Evolutionary conservation across 345 rosid species (phyloP), one percentile per base, ranked within the genome.

Genomic region (Pseudoturritis turrita): DNA sequence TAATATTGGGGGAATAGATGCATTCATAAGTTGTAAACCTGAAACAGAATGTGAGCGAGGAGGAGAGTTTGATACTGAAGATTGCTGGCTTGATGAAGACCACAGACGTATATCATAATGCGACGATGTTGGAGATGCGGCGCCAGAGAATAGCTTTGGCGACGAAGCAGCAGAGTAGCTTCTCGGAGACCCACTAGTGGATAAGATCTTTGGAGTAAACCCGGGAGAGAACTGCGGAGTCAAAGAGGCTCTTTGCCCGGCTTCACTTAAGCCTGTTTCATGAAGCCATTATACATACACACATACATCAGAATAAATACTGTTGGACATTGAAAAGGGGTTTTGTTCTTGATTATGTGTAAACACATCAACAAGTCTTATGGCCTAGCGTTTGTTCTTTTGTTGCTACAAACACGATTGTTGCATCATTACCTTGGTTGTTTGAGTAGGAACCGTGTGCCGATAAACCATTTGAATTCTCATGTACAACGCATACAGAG

Each of bases 31-130:
- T 40, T 22, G 54, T 56, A 60, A 62, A 94, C 97, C 96, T 84
- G 96, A 91, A 56, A 80, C 64, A 52, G 96, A 60, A 57, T 82
- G 92, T 3, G 84, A 79, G 47, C 89, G 87, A 47, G 97, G 96
- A 68, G 97, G 96, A 63, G 99, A 95, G 80, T 85, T 91, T 67
- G 96, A 81, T 21, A 96, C 85, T 49, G 96, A 95, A 57, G 99
- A 87, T 80, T 86, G 93, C 71, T 91, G 96, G 83, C 99, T 95
- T 71, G 96, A 77, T 53, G 92, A 78, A 64, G 88, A 94, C 97
- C 96, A 94, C 61, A 77, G 31, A 15, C 83, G 82, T 21, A 85
- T 82, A 36, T 83, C 96, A 68, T 85, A 82, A n/a, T 73, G 86
- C 13, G 80, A 5, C 67, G 78, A 86, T 70, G 85, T 74, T 1